These are phyloP conservation scores for Lentinula edodes DNA, from an alignment of 768 basidiomycete genomes.

Conservation along the genomic window DNA sequence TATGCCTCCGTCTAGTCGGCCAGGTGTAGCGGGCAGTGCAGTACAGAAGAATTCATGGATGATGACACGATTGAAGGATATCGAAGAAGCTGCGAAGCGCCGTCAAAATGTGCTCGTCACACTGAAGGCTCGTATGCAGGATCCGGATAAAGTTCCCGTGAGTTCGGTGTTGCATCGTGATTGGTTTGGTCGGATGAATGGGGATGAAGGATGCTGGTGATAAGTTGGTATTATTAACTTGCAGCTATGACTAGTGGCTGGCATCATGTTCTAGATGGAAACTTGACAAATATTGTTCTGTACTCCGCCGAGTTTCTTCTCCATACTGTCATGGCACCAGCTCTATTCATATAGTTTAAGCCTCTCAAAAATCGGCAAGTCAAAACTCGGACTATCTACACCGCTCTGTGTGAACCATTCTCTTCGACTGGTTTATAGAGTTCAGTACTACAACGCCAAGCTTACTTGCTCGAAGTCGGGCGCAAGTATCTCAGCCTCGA, in stretches of 20 bases:
- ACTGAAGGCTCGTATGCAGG: neutral
- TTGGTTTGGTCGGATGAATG: conserved; percentile 5
- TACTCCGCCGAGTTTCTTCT: too few relatives aligned
- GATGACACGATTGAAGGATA: conserved; percentile 1
- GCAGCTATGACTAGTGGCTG: neutral
- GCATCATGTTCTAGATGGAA: neutral
- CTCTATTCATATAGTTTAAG: too few relatives aligned
- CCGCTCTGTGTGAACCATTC: too few relatives aligned
- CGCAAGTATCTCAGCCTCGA: too few relatives aligned
- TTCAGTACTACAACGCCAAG: too few relatives aligned
- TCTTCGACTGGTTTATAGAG: too few relatives aligned
- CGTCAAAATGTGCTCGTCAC: neutral
- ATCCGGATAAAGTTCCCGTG: neutral
- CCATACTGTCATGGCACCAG: too few relatives aligned
- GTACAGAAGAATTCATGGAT: conserved; percentile 1
- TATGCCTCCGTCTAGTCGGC: neutral
- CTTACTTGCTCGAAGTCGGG: too few relatives aligned
- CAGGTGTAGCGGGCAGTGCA: neutral
- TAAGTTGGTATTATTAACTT: neutral
- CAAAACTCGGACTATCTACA: too few relatives aligned
- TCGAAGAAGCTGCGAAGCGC: conserved; percentile 1
- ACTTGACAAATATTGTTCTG: too few relatives aligned
- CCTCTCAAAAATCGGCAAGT: too few relatives aligned
- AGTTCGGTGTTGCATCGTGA: neutral
- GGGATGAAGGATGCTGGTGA: conserved; percentile 2